phyloP scores from a whole-genome alignment of 2,329 filamentous ascomycete genomes.

The Penicillium sp. region DNA sequence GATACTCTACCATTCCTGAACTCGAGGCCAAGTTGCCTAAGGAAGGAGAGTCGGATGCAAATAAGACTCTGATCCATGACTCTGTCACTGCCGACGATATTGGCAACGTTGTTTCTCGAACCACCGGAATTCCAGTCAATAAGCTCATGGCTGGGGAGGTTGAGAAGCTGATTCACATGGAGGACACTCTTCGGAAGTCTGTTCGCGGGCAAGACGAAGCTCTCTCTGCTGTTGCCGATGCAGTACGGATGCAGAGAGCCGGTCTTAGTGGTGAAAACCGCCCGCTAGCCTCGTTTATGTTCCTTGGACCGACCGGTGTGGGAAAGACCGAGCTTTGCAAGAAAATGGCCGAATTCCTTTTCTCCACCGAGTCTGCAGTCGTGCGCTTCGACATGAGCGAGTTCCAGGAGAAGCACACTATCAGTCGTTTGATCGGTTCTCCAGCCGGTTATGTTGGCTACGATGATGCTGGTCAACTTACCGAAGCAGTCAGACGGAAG shows the following conservation, averaged over 20 bases:
- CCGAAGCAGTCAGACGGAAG: constrained; percentile 89
- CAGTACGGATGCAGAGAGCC: constrained; percentile 87
- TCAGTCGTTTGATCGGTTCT: constrained; percentile 84
- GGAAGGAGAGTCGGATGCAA: constrained; percentile 54
- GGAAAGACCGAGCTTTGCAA: constrained; percentile 98
- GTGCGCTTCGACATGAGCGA: constrained; percentile 97
- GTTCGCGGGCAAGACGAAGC: constrained; percentile 94
- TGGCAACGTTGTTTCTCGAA: constrained; percentile 79
- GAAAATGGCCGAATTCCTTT: constrained; percentile 87
- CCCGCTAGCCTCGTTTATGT: constrained; percentile 93
- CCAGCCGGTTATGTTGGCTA: constrained; percentile 96
- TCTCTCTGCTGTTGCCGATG: constrained; percentile 81
- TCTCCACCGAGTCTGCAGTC: constrained; percentile 85
- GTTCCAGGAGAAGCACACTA: constrained; percentile 95
- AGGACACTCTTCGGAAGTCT: constrained; percentile 75
- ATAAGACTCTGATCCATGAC: constrained; percentile 71
- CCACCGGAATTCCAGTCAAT: constrained; percentile 86
- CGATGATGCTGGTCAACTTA: constrained; percentile 92
- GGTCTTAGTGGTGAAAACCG: constrained; percentile 87
- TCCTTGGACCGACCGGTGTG: constrained; percentile 91
- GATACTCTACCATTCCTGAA: constrained; percentile 79
- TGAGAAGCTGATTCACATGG: constrained; percentile 93
- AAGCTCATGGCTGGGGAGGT: constrained; percentile 92
- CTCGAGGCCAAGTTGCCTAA: constrained; percentile 74
- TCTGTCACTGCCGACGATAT: constrained; percentile 95